Evolutionary conservation across 1,139 yeast species (phyloP), one percentile per base, ranked within the genome.

Genomic region (Lodderomyces elongisporus): DNA sequence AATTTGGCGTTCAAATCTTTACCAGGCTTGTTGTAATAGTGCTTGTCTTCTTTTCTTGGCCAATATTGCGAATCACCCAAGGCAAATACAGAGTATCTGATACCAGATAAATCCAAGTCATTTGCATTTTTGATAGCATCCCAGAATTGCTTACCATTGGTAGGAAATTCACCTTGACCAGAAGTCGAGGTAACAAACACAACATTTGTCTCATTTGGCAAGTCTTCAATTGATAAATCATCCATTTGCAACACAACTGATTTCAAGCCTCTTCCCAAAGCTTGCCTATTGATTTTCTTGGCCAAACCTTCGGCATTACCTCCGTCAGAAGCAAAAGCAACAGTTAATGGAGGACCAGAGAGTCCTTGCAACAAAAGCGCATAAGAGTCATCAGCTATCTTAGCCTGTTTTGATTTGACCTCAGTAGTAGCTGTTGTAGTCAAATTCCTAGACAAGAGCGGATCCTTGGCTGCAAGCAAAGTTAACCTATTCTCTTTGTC

Each of bases 161-260:
- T 91, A 29, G 97, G 96, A 65, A 89, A 81, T 60, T 89, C 97
- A 70, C 97, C 97, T 69, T 89, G 97, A 44, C 97, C 97, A 5
- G 96, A 89, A 33, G 97, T 89, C 4, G 96, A 85, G 17, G 91
- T 70, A 33, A 89, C 70, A 47, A 89, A 82, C 13, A 85, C 79
- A 40, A 89, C 74, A 56, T 87, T 85, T 41, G 85, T 85, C 57
- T 85, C 96, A 32, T 75, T 70, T 23, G 87, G 77, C 40, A 89
- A 68, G 45, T 87, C 95, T 50, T 87, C 96, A 31, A 83, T 54
- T 3, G 87, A 74, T 41, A 82, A 62, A 47, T 88, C 96, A 58
- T 89, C 96, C 87, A 89, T 84, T 4, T 94, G 77, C 43, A 80
- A 55, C 5, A 79, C 83, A 33, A 76, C 67, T 3, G 94, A 74